phyloP scores from a whole-genome alignment of 2,329 filamentous ascomycete species.

The Coleophoma eucalyptorum region DNA sequence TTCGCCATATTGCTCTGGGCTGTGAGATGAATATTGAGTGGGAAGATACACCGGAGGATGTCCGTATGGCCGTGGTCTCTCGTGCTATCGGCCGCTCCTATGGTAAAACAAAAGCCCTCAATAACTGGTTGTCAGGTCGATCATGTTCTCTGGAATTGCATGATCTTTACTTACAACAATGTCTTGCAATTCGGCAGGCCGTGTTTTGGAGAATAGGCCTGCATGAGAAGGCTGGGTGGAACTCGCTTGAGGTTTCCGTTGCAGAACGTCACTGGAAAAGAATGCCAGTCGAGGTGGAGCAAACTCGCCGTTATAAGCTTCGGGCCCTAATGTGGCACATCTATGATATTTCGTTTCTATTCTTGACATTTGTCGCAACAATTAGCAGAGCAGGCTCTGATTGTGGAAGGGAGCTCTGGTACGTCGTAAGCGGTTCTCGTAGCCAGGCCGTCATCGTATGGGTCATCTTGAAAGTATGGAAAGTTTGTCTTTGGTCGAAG shows the following conservation, averaged over 20 bases:
- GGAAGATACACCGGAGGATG: constrained; percentile 24
- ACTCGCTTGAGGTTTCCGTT: not conserved
- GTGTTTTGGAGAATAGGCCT: constrained; percentile 1
- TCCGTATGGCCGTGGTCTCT: constrained; percentile 18
- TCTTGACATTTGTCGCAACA: constrained; percentile 30
- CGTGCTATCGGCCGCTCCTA: not conserved
- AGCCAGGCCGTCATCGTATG: constrained; percentile 20
- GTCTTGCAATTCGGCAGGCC: constrained; percentile 11
- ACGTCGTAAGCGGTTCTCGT: constrained; percentile 24
- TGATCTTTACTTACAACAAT: constrained; percentile 9
- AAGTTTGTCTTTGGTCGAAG: constrained; percentile 25
- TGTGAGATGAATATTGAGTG: constrained; percentile 29
- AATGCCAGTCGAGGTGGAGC: not conserved
- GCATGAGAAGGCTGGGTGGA: not conserved
- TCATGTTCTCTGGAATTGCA: not conserved
- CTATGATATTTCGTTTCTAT: constrained; percentile 18
- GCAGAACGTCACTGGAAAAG: not conserved
- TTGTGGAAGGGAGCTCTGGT: constrained; percentile 32
- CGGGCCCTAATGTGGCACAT: constrained; percentile 8
- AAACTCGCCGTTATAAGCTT: constrained; percentile 4
- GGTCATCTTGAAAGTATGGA: constrained; percentile 27
- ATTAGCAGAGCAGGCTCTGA: constrained; percentile 30
- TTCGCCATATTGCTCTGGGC: constrained; percentile 30
- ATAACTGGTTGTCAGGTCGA: not conserved
- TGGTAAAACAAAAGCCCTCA: not conserved